These are phyloP conservation scores for Pyricularia pennisetigena DNA, from an alignment of 2,329 filamentous ascomycete species.

Conservation along the genomic window DNA sequence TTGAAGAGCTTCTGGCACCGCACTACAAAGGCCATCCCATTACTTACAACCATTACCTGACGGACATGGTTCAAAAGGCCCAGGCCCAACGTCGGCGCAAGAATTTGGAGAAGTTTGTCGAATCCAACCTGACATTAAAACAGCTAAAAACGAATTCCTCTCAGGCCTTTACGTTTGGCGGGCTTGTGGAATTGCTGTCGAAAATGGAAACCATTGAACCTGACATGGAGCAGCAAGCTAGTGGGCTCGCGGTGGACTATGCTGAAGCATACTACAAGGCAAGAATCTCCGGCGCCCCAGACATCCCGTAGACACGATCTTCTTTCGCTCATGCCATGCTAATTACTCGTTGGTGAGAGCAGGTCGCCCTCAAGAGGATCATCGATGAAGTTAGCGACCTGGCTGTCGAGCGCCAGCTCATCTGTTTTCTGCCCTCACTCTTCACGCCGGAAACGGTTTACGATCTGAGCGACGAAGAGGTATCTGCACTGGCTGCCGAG, in stretches of 20 bases:
- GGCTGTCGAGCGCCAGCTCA: constrained; percentile 15
- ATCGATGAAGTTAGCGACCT: constrained; percentile 16
- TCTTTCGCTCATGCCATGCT: background rate
- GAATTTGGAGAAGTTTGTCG: constrained; percentile 1
- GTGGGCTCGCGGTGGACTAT: constrained; percentile 25
- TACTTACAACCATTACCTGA: constrained; percentile 28
- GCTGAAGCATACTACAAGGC: constrained; percentile 36
- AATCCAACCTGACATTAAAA: background rate
- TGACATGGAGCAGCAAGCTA: constrained; percentile 26
- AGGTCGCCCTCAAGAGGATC: constrained; percentile 17
- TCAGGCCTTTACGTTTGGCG: background rate
- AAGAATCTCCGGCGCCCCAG: background rate
- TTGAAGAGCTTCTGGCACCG: constrained; percentile 16
- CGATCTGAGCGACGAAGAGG: constrained; percentile 10
- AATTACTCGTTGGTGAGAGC: background rate
- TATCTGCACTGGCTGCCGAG: constrained; percentile 14
- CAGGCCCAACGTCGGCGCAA: constrained; percentile 8
- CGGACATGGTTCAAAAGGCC: constrained; percentile 21
- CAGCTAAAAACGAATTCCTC: background rate
- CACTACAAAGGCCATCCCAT: constrained; percentile 23
- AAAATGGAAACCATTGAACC: constrained; percentile 12
- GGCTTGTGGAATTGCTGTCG: background rate
- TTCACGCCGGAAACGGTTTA: constrained; percentile 14
- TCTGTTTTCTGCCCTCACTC: constrained; percentile 12
- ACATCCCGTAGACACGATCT: background rate